A percentile compares a stretch with the other conserved stretches of the same genome.
Conservation (phyloP, 75 land plant species). For the Larix kaempferi region DNA sequence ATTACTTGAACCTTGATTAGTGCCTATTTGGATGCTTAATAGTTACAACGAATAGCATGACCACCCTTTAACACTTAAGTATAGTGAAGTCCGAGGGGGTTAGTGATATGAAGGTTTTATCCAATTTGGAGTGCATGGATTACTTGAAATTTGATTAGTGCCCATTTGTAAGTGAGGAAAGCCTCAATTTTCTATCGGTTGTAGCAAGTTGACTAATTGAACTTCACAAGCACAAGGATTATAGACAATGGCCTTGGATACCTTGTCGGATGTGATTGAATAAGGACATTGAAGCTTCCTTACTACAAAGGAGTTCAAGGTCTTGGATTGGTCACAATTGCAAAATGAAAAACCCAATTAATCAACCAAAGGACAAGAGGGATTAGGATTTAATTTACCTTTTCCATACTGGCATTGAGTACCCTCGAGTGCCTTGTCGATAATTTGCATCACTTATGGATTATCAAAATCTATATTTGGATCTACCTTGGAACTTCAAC, state of each 20-base stretch:
- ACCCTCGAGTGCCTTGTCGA: too few species aligned
- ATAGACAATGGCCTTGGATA: slow-evolving; percentile 27
- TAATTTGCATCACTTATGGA: too few species aligned
- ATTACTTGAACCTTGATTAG: slow-evolving; percentile 31
- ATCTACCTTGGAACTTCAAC: too few species aligned
- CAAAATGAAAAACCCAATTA: too few species aligned
- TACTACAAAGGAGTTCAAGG: slow-evolving; percentile 36
- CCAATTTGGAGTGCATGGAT: slow-evolving; percentile 21
- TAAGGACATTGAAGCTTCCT: slow-evolving; percentile 26
- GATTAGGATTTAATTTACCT: too few species aligned
- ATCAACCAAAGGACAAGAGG: too few species aligned
- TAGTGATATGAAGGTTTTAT: slow-evolving; percentile 15
- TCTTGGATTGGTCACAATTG: too few species aligned
- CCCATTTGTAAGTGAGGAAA: slow-evolving; percentile 38
- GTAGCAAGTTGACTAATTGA: slow-evolving; percentile 20
- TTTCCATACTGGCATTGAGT: too few species aligned
- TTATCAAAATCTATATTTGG: too few species aligned
- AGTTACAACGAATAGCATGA: slow-evolving; percentile 23
- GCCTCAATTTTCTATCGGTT: slow-evolving; percentile 21
- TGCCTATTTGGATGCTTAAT: slow-evolving; percentile 36
- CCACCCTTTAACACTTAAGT: slow-evolving; percentile 19
- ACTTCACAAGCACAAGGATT: too few species aligned
- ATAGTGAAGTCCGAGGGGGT: slow-evolving; percentile 26
- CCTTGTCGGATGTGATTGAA: slow-evolving; percentile 17
- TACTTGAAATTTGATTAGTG: slow-evolving; percentile 35